phyloP scores from a whole-genome alignment of 805 yeast species.

The Lachancea sp. region DNA sequence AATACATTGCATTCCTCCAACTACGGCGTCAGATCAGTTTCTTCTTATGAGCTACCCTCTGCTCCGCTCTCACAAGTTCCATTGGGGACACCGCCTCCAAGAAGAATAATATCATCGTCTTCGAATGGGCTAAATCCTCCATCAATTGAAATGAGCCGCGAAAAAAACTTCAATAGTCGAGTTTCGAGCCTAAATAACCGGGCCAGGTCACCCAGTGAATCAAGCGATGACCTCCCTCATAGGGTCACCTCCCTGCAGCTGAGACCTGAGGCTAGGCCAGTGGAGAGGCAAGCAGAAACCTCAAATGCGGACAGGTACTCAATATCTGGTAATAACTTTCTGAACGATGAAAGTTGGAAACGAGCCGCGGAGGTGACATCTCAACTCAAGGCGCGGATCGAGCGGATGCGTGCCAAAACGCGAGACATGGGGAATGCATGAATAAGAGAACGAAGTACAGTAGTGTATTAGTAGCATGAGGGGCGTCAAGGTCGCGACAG shows the following conservation, averaged over 20 bases:
- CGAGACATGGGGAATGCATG: slow-evolving; percentile 17
- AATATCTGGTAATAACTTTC: slow-evolving; percentile 16
- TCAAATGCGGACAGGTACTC: background rate
- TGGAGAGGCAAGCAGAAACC: background rate
- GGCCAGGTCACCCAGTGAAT: slow-evolving; percentile 33
- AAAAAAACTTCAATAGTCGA: background rate
- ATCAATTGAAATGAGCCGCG: background rate
- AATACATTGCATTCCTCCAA: slow-evolving; percentile 11
- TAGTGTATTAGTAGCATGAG: too few species aligned
- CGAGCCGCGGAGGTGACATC: slow-evolving; percentile 86
- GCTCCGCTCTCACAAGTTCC: slow-evolving; percentile 4
- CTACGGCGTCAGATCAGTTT: slow-evolving; percentile 17
- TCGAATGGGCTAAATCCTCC: slow-evolving; percentile 11
- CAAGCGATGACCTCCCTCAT: slow-evolving; percentile 28
- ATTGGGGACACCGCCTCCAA: slow-evolving; percentile 9
- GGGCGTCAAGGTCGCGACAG: too few species aligned
- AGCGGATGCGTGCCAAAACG: slow-evolving; percentile 72
- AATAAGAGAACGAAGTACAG: background rate
- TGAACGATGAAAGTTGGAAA: slow-evolving; percentile 71
- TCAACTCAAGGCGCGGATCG: slow-evolving; percentile 79
- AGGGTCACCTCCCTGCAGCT: slow-evolving; percentile 27
- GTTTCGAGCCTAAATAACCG: slow-evolving; percentile 24
- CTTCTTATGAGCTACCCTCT: slow-evolving; percentile 12
- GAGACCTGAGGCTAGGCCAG: background rate
- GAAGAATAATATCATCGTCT: slow-evolving; percentile 1